Evolutionary conservation across 805 yeast genomes (phyloP), one percentile per base, ranked within the genome.

Genomic region (Komagataella pastoris): DNA sequence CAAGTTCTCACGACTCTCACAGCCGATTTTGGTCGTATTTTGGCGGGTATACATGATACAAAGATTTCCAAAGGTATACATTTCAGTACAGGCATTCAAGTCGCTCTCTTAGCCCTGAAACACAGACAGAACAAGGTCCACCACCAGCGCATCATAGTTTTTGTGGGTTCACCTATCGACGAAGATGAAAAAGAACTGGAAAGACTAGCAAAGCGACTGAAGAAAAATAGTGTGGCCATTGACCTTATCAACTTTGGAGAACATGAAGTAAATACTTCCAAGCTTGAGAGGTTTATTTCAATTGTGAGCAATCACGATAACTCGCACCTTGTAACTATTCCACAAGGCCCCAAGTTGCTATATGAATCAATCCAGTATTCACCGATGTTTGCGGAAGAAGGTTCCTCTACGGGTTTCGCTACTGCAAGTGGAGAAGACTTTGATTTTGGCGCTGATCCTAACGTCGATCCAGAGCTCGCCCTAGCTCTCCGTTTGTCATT

Each of bases 391-490:
- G 71, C 75, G 47, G 81, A 81, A 52, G 88, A 80, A 52, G 86
- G 85, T 10, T 75, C 75, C 48, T 74, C 71, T 14, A 68, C 69
- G 44, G 69, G 62, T 14, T 64, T 63, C 47, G 77, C 73, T 3
- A 72, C 64, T n/a, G 64, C 61, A 46, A 71, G 67, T 40, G 69
- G 64, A 46, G 77, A 69, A 18, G 76, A 71, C 49, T 80, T 80
- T 68, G 88, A 81, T 53, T 75, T 83, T 61, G 85, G 83, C 50
- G 79, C 79, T 45, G 98, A 91, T 67, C 91, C 96, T 36, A 81
- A 82, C 57, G 85, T 88, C 81, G 99, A 93, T 61, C 98, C 98
- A 36, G 99, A 93, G 68, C 78, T 93, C 63, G 99, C 98, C 0
- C 75, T 93, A 74, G 99, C 98, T 1, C 77, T 93, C 61, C 81